These are phyloP conservation scores for Diaporthe aspalathi DNA, from an alignment of 2,329 filamentous ascomycete genomes.

Conservation along the genomic window DNA sequence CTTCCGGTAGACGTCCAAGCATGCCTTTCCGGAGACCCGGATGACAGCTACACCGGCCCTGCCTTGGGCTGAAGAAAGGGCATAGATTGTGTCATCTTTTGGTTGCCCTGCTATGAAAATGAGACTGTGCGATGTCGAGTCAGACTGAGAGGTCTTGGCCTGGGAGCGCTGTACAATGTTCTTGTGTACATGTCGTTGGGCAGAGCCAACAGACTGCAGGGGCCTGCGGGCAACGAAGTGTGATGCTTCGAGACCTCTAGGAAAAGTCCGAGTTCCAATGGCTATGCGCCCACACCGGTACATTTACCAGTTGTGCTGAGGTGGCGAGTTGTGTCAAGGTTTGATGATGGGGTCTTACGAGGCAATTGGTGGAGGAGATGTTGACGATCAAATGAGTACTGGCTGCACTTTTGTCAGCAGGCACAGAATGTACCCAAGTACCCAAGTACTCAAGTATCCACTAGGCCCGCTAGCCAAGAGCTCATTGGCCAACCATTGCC, in stretches of 20 bases:
- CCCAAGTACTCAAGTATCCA: too few species aligned
- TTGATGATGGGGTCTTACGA: background rate
- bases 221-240: background rate
- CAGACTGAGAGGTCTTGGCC: background rate
- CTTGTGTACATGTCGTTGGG: slow-evolving; percentile 1
- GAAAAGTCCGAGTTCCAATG: slow-evolving; percentile 28
- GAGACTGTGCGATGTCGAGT: background rate
- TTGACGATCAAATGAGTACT: too few species aligned
- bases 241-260: background rate
- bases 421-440: background rate
- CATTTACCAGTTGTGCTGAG: slow-evolving; percentile 35
- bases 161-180: background rate
- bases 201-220: background rate
- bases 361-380: background rate
- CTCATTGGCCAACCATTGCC: slow-evolving; percentile 26
- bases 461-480: background rate
- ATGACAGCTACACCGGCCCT: slow-evolving; percentile 92
- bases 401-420: background rate
- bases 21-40: slow-evolving; percentile 84
- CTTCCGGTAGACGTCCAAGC: slow-evolving; percentile 68
- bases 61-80: slow-evolving; percentile 86
- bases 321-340: background rate
- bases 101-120: slow-evolving; percentile 31
- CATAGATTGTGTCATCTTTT: slow-evolving; percentile 81
- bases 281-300: slow-evolving; percentile 37